Conservation (phyloP, 768 basidiomycete genomes). For the Suillus subaureus region DNA sequence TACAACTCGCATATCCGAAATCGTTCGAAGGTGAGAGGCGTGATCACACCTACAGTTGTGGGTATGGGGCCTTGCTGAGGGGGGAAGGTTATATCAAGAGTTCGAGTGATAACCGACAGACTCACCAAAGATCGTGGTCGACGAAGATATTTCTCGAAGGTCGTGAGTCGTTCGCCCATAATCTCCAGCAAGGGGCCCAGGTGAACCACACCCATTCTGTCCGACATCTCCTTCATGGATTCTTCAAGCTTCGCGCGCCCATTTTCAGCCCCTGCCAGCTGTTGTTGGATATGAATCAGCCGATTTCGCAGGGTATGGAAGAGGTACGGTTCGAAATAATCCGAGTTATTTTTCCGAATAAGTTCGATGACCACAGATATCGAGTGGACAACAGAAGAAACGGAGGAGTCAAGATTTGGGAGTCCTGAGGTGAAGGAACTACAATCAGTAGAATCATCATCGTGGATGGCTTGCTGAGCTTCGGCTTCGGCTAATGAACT, state of each 20-base stretch:
- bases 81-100: slow-evolving; percentile 16
- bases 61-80: slow-evolving; percentile 63
- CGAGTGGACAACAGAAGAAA: slow-evolving; percentile 83
- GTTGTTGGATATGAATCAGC: slow-evolving; percentile 85
- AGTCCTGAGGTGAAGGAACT: slow-evolving; percentile 18
- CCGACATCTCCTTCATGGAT: slow-evolving; percentile 80
- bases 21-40: slow-evolving; percentile 90
- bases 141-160: slow-evolving; percentile 69
- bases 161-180: slow-evolving; percentile 66
- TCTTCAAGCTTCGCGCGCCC: slow-evolving; percentile 67
- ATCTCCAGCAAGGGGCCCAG: slow-evolving; percentile 79
- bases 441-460: slow-evolving; percentile 16
- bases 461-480: slow-evolving; percentile 15
- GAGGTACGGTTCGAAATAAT: slow-evolving; percentile 96
- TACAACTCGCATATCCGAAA: slow-evolving; percentile 96
- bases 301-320: slow-evolving; percentile 93
- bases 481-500: slow-evolving; percentile 21
- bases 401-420: slow-evolving; percentile 51
- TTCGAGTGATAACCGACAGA: slow-evolving; percentile 15
- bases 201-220: slow-evolving; percentile 89
- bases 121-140: slow-evolving; percentile 79
- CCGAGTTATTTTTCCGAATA: slow-evolving; percentile 97
- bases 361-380: slow-evolving; percentile 91
- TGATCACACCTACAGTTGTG: slow-evolving; percentile 73
- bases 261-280: slow-evolving; percentile 56